phyloP scores from a whole-genome alignment of 192 early-diverging fungal species.

The Coemansia sp. region DNA sequence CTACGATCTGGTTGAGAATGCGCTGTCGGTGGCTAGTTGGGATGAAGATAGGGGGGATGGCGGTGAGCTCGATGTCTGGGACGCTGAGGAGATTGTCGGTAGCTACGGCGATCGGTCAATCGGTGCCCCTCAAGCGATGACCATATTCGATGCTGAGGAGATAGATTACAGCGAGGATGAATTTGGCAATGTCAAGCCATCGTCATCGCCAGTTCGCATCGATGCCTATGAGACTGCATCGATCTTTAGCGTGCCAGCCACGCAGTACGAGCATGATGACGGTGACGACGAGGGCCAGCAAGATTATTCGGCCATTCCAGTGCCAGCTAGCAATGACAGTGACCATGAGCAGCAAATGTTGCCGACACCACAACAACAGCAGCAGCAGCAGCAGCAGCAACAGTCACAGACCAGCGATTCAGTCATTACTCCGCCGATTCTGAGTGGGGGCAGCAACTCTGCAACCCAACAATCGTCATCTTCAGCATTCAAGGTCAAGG shows the following conservation, averaged over 20 bases:
- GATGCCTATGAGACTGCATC: slow-evolving; percentile 40
- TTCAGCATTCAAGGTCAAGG: slow-evolving; percentile 42
- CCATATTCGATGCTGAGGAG: slow-evolving; percentile 6
- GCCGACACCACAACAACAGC: background rate
- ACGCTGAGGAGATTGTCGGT: slow-evolving; percentile 25
- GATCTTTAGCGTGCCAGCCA: slow-evolving; percentile 3
- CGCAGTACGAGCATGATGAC: background rate
- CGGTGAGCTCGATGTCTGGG: slow-evolving; percentile 10
- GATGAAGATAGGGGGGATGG: background rate
- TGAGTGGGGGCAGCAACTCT: background rate
- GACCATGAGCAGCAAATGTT: background rate
- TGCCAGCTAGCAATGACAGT: background rate
- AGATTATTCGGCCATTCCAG: background rate
- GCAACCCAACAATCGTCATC: slow-evolving; percentile 13
- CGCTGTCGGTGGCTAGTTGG: slow-evolving; percentile 16
- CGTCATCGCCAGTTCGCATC: slow-evolving; percentile 15
- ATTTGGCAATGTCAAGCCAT: background rate
- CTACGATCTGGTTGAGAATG: slow-evolving; percentile 44
- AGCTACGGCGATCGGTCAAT: background rate
- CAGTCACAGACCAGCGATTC: background rate
- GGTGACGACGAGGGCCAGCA: background rate
- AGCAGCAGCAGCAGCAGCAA: too few species aligned
- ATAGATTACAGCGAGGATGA: background rate
- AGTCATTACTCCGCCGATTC: background rate
- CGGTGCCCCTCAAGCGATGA: background rate